These are phyloP conservation scores for Trichoderma citrinoviride DNA, from an alignment of 2,329 filamentous ascomycete genomes.

Conservation along the genomic window DNA sequence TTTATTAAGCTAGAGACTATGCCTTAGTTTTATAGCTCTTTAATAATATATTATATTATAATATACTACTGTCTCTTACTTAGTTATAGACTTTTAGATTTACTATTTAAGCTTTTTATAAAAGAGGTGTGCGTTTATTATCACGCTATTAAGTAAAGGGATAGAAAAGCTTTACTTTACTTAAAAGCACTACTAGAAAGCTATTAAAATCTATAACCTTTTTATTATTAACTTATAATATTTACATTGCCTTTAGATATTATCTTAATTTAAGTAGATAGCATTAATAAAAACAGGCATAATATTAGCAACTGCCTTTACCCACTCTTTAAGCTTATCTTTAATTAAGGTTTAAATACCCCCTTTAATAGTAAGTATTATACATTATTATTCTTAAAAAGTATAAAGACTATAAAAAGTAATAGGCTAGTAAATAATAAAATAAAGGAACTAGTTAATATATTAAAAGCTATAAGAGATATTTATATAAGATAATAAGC, in stretches of 20 bases:
- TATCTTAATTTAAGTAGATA: background rate
- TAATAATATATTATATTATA: background rate
- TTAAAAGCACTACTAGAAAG: background rate
- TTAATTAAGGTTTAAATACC: background rate
- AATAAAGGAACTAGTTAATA: background rate
- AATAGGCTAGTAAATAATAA: background rate
- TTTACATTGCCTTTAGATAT: background rate
- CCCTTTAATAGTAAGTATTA: background rate
- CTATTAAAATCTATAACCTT: background rate
- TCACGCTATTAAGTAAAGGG: background rate
- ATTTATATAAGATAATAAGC: background rate
- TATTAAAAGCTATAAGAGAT: background rate
- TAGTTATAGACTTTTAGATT: conserved; percentile 3
- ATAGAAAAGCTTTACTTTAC: conserved; percentile 3
- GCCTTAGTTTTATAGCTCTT: conserved; percentile 9
- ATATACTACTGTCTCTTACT: background rate
- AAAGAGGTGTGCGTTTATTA: background rate
- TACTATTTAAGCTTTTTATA: background rate
- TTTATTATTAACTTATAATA: background rate
- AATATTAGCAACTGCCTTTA: conserved; percentile 19
- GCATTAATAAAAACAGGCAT: background rate
- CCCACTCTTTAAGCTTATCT: background rate
- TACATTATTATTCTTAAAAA: background rate
- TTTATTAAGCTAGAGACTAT: conserved; percentile 10
- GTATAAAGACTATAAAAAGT: background rate